Evolutionary conservation across 2,329 filamentous ascomycete species (phyloP), one percentile per base, ranked within the genome.

Genomic region (Microdochium paspali): DNA sequence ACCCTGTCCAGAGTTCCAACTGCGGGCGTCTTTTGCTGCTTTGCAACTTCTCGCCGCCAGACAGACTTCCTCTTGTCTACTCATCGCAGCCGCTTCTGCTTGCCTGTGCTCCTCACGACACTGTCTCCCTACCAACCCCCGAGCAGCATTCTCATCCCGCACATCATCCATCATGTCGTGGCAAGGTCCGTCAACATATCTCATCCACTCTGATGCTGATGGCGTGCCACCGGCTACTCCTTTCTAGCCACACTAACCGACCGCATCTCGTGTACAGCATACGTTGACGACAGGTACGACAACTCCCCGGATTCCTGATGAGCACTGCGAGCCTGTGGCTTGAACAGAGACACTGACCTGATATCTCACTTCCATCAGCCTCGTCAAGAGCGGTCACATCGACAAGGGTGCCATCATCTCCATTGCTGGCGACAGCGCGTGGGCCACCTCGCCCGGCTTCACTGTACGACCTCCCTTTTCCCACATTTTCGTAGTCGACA

Each of bases 371-470:
- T 9, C 10, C 20, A 20, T 57, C 63, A 95, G 89, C 79, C 81
- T 95, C 60, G 79, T 94, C 62, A 84, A 77, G 71, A 83, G 77
- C 59, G 83, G 83, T 61, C 84, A 90, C 65, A 70, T 95, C 62
- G 85, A 93, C 73, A 84, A 89, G 73, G 90, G 79, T 60, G 86
- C 87, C 63, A 90, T 95, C 66, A 82, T 93, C 74, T 90, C 85
- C 68, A 72, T 70, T 54, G 85, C 85, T 57, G 87, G 89, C 59
- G 86, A 87, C 69, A 89, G 84, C 64, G 76, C 80, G 58, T 94
- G 89, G 88, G 89, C 89, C 51, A 65, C 74, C 39, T 82, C 82
- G 24, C 21, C 77, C 47, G 79, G 75, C 56, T 95, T 95, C 73
- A 71, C 75, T 64, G 89, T 95, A 84, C 66, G 71, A 64, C 50